These are phyloP conservation scores for Parathielavia hyrcaniae DNA, from an alignment of 495 filamentous ascomycete genomes.

Conservation along the genomic window DNA sequence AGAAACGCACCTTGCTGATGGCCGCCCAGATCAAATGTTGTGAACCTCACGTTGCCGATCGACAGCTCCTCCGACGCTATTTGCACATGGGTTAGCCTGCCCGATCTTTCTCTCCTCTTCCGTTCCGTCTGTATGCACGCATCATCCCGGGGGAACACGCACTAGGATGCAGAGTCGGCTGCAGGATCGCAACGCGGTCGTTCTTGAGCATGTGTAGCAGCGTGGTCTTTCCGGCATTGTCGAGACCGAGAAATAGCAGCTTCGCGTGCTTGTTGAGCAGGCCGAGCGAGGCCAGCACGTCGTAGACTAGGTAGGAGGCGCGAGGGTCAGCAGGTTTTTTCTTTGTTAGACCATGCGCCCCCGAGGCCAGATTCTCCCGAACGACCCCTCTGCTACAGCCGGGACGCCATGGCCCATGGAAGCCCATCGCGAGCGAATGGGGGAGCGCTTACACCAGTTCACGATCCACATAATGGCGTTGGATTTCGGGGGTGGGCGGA, in stretches of 20 bases:
- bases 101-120: constrained; percentile 14
- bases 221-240: constrained; percentile 98
- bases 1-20: constrained; percentile 78
- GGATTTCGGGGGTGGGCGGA: not conserved
- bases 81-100: constrained; percentile 20
- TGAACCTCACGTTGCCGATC: constrained; percentile 95
- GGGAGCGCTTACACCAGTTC: constrained; percentile 76
- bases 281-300: constrained; percentile 82
- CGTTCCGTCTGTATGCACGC: not conserved
- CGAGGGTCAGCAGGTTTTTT: constrained; percentile 21
- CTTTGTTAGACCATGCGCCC: not conserved
- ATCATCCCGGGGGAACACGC: constrained; percentile 38
- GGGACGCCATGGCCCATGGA: not conserved
- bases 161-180: constrained; percentile 87
- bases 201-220: constrained; percentile 93
- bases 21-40: constrained; percentile 93
- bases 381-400: not conserved
- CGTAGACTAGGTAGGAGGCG: constrained; percentile 66
- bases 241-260: constrained; percentile 87
- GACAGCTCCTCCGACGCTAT: constrained; percentile 90
- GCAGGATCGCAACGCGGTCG: constrained; percentile 87
- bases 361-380: not conserved
- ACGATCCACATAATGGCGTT: constrained; percentile 78
- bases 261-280: constrained; percentile 96
- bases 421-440: not conserved